These are phyloP conservation scores for Trichocladium uniseriatum DNA, from an alignment of 495 filamentous ascomycete genomes.

Conservation along the genomic window DNA sequence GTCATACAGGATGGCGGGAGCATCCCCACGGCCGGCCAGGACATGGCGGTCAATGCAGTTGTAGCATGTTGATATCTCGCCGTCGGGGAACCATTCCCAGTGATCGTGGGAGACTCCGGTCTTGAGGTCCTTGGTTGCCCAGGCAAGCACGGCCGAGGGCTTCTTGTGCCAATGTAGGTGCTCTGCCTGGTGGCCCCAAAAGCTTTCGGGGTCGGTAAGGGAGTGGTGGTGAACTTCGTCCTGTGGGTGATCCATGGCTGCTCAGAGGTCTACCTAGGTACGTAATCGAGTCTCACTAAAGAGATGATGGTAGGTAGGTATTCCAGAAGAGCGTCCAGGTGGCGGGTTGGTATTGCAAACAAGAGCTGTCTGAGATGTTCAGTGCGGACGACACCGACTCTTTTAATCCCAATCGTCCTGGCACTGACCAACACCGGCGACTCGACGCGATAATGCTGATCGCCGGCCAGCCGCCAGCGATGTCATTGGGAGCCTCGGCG, in stretches of 20 bases:
- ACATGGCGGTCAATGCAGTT: slow-evolving; percentile 91
- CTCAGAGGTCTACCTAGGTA: neutral
- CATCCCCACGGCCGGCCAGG: slow-evolving; percentile 57
- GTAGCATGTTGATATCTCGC: slow-evolving; percentile 81
- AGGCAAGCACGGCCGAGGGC: slow-evolving; percentile 42
- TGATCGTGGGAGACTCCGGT: slow-evolving; percentile 38
- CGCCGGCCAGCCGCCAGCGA: too few relatives aligned
- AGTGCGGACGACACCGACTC: too few relatives aligned
- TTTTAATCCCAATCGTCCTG: too few relatives aligned
- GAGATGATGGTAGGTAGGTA: too few relatives aligned
- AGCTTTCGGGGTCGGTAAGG: slow-evolving; percentile 52
- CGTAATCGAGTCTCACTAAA: too few relatives aligned
- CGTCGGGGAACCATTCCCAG: slow-evolving; percentile 82
- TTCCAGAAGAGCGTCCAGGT: too few relatives aligned
- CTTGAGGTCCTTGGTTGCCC: slow-evolving; percentile 33
- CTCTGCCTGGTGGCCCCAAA: slow-evolving; percentile 69
- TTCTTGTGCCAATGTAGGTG: slow-evolving; percentile 72
- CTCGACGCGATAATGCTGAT: too few relatives aligned
- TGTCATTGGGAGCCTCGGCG: neutral
- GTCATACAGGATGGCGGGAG: slow-evolving; percentile 76
- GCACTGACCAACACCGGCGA: too few relatives aligned
- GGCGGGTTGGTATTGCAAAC: too few relatives aligned
- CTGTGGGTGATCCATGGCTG: slow-evolving; percentile 30
- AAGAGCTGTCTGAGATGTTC: too few relatives aligned
- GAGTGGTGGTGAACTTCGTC: slow-evolving; percentile 46